Base-by-base conservation (phyloP, 352 stramenopile genomes). In the Peronosclerospora sorghi region DNA sequence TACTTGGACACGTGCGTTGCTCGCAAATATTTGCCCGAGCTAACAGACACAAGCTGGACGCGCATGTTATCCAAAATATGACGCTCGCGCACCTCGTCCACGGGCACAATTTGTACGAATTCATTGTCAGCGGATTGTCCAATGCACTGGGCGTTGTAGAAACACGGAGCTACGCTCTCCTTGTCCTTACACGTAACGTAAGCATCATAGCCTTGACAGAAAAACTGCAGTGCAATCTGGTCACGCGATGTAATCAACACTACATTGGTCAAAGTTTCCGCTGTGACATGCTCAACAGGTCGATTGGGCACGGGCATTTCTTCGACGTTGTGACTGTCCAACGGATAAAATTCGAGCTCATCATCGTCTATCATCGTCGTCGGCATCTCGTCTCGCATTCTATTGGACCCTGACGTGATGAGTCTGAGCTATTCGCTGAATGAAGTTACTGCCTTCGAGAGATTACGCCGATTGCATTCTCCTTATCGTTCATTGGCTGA, bases 161-260 rank as follows among this genome's bases (percentile, higher is more conserved):
- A 70, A 44, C 68, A 81, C 24, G 68, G 68, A 4, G 55, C 65
- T 13, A 77, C 60, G 48, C 61, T 76, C 49, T 81, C 68, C 39
- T 62, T 62, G 27, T 58, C 42, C 45, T 60, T 66, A 40, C 56
- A 73, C 15, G 63, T 51, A 21, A 74, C 65, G 44, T 79, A 81
- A 15, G 71, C 65, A 39, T 79, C 68, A 42, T 79, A 79, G 17
- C 71, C 68, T 41, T 83, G 71, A 68, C 71, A 83, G 53, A 74
- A 83, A 29, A 83, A 65, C 48, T 81, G 71, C 35, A 83, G 46
- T 24, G 71, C 65, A 9, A 79, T 37, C 13, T 73, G 62, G 60
- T 78, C 65, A 21, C 45, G 68, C 6, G 65, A 81, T 32, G 56
- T 77, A 28, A 70, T 60, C 48, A 48, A 63, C 2, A 41, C 14